Evolutionary conservation across 257 asterid genomes (phyloP).

Genomic region (Phtheirospermum japonicum): DNA sequence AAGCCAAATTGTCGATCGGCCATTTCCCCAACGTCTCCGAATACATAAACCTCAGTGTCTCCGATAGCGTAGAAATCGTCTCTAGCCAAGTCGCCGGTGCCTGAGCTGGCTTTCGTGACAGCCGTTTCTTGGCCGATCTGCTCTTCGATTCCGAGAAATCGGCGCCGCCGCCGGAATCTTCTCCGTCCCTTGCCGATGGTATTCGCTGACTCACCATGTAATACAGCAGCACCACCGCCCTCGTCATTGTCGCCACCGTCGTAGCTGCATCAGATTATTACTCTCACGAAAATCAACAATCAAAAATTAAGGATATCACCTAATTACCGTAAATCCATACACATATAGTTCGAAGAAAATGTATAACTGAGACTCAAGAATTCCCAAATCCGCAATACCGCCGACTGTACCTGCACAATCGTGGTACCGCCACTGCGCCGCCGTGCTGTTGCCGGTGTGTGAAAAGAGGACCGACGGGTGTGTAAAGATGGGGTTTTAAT

Average conservation of each 20-base stretch:
- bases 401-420: too few species aligned
- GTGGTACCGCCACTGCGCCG: too few species aligned
- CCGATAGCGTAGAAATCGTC: constrained; percentile 63
- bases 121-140: constrained; percentile 57
- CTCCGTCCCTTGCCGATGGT: constrained; percentile 38
- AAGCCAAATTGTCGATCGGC: constrained; percentile 85
- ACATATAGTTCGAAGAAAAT: constrained; percentile 4
- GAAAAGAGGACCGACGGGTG: too few species aligned
- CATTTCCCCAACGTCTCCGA: constrained; percentile 84
- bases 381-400: too few species aligned
- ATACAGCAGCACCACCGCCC: constrained; percentile 70
- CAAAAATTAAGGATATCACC: neutral
- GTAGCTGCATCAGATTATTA: constrained; percentile 57
- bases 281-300: constrained; percentile 28
- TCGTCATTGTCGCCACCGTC: constrained; percentile 85
- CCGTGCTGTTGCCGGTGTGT: too few species aligned
- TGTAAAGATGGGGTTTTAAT: too few species aligned
- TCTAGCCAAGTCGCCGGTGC: constrained; percentile 89
- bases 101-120: constrained; percentile 81
- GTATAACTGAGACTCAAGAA: constrained; percentile 2
- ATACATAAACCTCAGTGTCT: constrained; percentile 77
- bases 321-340: constrained; percentile 16
- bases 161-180: constrained; percentile 34
- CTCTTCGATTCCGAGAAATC: constrained; percentile 52
- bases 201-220: constrained; percentile 60